These are phyloP conservation scores for Cercospora citrullina DNA, from an alignment of 2,329 filamentous ascomycete genomes.

Conservation along the genomic window DNA sequence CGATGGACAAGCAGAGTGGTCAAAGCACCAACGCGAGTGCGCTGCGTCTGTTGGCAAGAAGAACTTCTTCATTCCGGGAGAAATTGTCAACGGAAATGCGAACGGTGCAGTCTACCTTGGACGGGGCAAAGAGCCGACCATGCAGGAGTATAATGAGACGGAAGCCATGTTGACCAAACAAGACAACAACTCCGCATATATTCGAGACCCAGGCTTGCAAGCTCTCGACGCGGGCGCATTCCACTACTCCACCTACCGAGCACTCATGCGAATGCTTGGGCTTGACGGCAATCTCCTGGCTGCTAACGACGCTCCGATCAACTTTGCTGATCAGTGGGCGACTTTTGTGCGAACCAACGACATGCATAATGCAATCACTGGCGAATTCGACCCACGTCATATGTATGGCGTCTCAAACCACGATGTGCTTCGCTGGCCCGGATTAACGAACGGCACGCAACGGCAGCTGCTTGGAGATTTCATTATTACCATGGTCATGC, in stretches of 20 bases:
- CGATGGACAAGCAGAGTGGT: constrained; percentile 61
- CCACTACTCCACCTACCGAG: constrained; percentile 64
- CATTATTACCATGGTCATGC: constrained; percentile 60
- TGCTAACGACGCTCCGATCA: constrained; percentile 55
- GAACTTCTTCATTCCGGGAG: constrained; percentile 65
- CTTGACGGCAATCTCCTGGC: constrained; percentile 59
- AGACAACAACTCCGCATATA: constrained; percentile 51
- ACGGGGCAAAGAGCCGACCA: constrained; percentile 58
- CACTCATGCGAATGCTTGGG: constrained; percentile 61
- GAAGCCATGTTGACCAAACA: constrained; percentile 49
- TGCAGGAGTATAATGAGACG: constrained; percentile 51
- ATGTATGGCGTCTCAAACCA: constrained; percentile 66
- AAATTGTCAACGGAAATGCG: constrained; percentile 63
- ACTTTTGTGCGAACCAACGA: constrained; percentile 60
- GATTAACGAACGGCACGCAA: constrained; percentile 58
- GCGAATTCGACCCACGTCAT: constrained; percentile 63
- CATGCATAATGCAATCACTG: constrained; percentile 60
- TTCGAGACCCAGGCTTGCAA: constrained; percentile 54
- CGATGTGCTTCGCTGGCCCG: constrained; percentile 66
- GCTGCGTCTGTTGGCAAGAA: constrained; percentile 58
- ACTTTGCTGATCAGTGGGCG: constrained; percentile 58
- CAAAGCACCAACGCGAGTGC: constrained; percentile 58
- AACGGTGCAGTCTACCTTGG: constrained; percentile 64
- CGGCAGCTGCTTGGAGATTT: constrained; percentile 60
- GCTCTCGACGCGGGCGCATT: constrained; percentile 63